Percentiles rank a stretch among this genome's conserved stretches.
These are phyloP conservation scores for Pseudomonodictys pantanalensis DNA, from an alignment of 495 filamentous ascomycete genomes.

Conservation along the genomic window DNA sequence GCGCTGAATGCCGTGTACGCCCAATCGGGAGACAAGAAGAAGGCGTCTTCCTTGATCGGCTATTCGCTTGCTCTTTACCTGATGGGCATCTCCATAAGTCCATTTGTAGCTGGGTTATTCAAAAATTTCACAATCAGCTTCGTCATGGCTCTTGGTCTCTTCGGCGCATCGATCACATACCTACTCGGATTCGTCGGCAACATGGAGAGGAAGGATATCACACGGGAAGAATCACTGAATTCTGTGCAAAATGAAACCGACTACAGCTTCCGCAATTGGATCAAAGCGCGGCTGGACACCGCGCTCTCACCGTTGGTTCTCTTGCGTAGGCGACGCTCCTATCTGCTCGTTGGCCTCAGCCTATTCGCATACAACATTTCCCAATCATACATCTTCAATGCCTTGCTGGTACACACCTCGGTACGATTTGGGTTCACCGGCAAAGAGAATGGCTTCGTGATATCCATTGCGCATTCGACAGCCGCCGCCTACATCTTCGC, in stretches of 20 bases:
- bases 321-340: background rate
- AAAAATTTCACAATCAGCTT: constrained; percentile 10
- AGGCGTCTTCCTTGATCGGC: constrained; percentile 1
- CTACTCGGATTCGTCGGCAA: background rate
- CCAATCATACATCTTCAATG: constrained; percentile 19
- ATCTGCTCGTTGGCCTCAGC: background rate
- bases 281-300: background rate
- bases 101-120: constrained; percentile 12
- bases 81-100: constrained; percentile 13
- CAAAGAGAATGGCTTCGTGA: constrained; percentile 6
- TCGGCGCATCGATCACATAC: background rate
- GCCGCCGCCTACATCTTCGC: constrained; percentile 10
- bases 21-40: background rate
- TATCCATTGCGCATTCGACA: constrained; percentile 13
- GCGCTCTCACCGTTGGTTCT: background rate
- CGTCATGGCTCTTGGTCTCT: constrained; percentile 8
- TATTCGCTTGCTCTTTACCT: constrained; percentile 14
- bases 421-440: constrained; percentile 6
- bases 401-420: constrained; percentile 5
- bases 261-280: background rate
- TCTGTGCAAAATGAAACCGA: background rate
- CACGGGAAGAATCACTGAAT: too few species aligned
- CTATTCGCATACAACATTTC: constrained; percentile 5
- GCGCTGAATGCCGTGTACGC: constrained; percentile 6
- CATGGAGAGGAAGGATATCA: background rate